A percentile compares a stretch with the other conserved stretches of the same genome.
phyloP scores from a whole-genome alignment of 495 filamentous ascomycete species.

The Podospora pseudocomata region DNA sequence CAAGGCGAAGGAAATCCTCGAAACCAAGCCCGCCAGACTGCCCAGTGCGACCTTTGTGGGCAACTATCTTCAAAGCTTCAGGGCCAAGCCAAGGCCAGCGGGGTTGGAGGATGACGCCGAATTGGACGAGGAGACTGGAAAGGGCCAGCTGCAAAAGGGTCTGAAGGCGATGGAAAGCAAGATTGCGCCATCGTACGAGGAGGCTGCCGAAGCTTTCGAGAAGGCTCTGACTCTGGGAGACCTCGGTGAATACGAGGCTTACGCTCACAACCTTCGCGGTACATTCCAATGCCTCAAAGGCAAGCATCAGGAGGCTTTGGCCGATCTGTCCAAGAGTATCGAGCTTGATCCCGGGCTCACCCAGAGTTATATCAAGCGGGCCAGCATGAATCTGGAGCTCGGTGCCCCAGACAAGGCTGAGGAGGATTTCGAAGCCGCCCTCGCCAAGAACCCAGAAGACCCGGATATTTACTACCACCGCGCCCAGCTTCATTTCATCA shows the following conservation, averaged over 20 bases:
- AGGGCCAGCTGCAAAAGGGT: constrained; percentile 79
- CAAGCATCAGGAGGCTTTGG: constrained; percentile 75
- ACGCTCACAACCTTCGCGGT: constrained; percentile 92
- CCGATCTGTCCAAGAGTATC: constrained; percentile 85
- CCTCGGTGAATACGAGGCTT: constrained; percentile 74
- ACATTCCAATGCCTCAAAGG: constrained; percentile 92
- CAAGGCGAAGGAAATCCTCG: constrained; percentile 84
- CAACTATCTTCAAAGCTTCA: constrained; percentile 99
- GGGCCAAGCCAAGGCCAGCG: constrained; percentile 67
- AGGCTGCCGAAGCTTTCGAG: constrained; percentile 79
- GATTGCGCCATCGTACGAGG: constrained; percentile 84
- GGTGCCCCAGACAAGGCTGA: constrained; percentile 83
- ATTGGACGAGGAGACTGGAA: constrained; percentile 71
- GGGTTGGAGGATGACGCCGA: constrained; percentile 79
- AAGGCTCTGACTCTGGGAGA: constrained; percentile 78
- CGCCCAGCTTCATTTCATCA: constrained; percentile 97
- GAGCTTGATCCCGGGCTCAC: constrained; percentile 82
- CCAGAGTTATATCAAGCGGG: constrained; percentile 97
- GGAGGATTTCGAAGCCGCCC: constrained; percentile 81
- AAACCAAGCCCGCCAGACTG: constrained; percentile 64
- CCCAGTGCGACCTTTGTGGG: constrained; percentile 94
- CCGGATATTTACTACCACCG: constrained; percentile 99
- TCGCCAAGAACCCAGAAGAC: constrained; percentile 80
- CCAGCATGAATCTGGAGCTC: constrained; percentile 95
- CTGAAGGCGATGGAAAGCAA: constrained; percentile 75